Evolutionary conservation across 495 filamentous ascomycete genomes (phyloP), one percentile per base, ranked within the genome.

Genomic region (Gamarada debralockiae): DNA sequence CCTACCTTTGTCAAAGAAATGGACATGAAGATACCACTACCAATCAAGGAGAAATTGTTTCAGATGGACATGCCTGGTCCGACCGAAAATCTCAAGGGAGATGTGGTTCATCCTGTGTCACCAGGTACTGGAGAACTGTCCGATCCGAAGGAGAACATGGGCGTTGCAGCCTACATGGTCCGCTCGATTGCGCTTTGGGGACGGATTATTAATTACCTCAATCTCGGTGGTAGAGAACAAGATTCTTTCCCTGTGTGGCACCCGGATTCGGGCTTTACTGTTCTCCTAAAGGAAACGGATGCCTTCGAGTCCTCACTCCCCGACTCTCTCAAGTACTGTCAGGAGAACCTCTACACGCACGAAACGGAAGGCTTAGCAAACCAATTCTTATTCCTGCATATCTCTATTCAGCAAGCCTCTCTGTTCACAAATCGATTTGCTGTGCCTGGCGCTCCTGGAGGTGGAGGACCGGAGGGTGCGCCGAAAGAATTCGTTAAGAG

Each of bases 311-410:
- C 77, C 3, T 75, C 79, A 1, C 76, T 97, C 14, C 93, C 93
- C 0, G 76, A 79, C 29, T 73, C 71, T 39, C 67, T 96, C 37
- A 69, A 74, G 6, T 96, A 95, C 63, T 91, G 72, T 15, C 70
- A 77, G 21, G 89, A 96, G 61, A 97, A 96, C 65, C 76, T 97
- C 7, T 83, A 90, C 60, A 78, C 82, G 31, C 90, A 96, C 67
- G 85, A 89, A 31, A 86, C 86, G 14, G 87, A 95, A 58, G 82
- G 82, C 57, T 81, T 92, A 53, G 89, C 88, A 12, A 93, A 95
- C 63, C 91, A 96, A 61, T 96, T 96, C 58, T 67, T 98, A n/a
- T 95, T 96, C 63, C 70, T 97, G 46, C 93, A 98, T 62, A 87
- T 98, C 51, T 81, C 86, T 37, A 82, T 85, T 56, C 86, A 96